Evolutionary conservation across 2,329 filamentous ascomycete genomes (phyloP).

Genomic region (Leptographium procerum): DNA sequence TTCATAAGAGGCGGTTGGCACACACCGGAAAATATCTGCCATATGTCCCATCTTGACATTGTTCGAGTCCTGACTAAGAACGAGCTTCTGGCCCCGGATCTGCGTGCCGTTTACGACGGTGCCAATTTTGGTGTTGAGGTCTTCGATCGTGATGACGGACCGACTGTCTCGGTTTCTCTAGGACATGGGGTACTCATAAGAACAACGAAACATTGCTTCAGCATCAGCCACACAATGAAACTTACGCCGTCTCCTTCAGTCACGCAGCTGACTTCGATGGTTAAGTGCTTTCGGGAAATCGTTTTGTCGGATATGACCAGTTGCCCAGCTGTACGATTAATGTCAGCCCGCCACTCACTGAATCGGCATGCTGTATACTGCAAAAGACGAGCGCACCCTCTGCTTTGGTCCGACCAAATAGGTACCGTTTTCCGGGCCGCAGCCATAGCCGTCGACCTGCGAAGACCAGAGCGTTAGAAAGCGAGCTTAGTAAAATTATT

Average conservation of each 20-base stretch:
- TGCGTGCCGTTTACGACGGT: conserved; percentile 65
- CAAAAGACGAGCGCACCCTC: conserved; percentile 37
- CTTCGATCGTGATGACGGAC: conserved; percentile 60
- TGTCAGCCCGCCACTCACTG: background rate
- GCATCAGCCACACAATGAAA: background rate
- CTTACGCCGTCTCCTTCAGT: conserved; percentile 55
- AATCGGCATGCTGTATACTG: too few species aligned
- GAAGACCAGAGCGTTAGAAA: background rate
- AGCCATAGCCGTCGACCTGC: conserved; percentile 69
- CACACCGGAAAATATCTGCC: conserved; percentile 48
- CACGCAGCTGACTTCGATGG: conserved; percentile 59
- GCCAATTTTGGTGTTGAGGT: conserved; percentile 74
- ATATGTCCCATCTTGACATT: conserved; percentile 63
- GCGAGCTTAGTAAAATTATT: background rate
- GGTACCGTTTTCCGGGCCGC: conserved; percentile 70
- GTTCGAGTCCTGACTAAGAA: conserved; percentile 46
- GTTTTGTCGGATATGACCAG: conserved; percentile 66
- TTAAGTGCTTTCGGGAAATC: conserved; percentile 81
- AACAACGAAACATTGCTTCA: too few species aligned
- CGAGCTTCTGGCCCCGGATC: conserved; percentile 50
- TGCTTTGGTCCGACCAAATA: conserved; percentile 69
- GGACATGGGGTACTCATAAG: background rate
- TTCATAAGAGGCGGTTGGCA: background rate
- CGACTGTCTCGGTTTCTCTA: conserved; percentile 54
- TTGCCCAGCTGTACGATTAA: conserved; percentile 41